Evolutionary conservation across 2,329 filamentous ascomycete species (phyloP), one percentile per base, ranked within the genome.

Genomic region (Mariannaea sp.): DNA sequence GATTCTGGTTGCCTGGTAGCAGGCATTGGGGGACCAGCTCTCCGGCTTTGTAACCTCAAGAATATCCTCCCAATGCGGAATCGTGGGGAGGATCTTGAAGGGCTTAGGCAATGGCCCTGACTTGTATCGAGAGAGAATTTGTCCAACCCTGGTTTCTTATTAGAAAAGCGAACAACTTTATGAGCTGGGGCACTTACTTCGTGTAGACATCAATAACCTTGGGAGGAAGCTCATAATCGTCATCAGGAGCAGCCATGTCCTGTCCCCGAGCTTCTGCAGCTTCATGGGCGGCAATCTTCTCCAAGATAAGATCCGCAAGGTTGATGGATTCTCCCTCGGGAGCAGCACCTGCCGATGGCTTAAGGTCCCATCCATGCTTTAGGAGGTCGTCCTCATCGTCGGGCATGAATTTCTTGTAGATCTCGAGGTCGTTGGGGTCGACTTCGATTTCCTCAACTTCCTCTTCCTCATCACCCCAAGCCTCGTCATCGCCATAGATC

Each of bases 31-130:
- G 1, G 90, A 90, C 80, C 80, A 83, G 49, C 71, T 73, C 40
- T 94, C 88, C 4, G 93, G 92, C 24, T 86, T 82, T n/a, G 92
- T 96, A 49, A 96, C 84, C 59, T 86, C 80, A 63, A 96, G 83
- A 30, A 96, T 89, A 16, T 91, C 89, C 69, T 94, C 90, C 92
- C 92, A 97, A 66, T 94, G 73, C 7, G 92, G 92, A 12, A 97
- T 84, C 1, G 92, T 92, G 2, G 94, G 94, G 7, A 99, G 82
- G 60, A 97, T 92, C 75, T 97, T 97, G 81, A 99, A 96, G 1
- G 93, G 93, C 74, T 99, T 99, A 16, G 94, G 94, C 26, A 99
- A 81, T 61, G 93, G 93, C n/a, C 94, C 94, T 12, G 89, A 93
- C 75, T 96, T 96, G 78, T 96, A 97, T 60, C 93, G 85, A 20